phyloP scores from a whole-genome alignment of 2,329 filamentous ascomycete species.

The Arthrobotrys sphaeroides region DNA sequence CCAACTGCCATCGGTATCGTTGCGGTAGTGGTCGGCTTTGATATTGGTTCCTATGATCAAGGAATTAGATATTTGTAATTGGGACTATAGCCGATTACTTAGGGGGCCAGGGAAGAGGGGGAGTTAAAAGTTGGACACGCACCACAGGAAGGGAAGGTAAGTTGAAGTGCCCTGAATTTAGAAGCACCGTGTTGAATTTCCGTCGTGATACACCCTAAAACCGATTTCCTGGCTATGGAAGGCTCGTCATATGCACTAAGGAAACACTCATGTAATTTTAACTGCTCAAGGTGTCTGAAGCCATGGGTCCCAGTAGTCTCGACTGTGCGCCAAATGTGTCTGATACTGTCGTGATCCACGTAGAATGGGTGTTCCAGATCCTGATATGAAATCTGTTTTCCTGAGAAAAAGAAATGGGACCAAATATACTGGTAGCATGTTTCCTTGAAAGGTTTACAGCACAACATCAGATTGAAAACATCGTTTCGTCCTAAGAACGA shows the following conservation, averaged over 20 bases:
- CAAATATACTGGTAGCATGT: slow-evolving; percentile 5
- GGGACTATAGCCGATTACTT: too few species aligned
- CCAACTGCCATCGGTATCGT: background rate
- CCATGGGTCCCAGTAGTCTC: background rate
- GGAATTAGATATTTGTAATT: too few species aligned
- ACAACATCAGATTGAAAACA: slow-evolving; percentile 5
- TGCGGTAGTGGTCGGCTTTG: background rate
- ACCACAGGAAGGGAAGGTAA: too few species aligned
- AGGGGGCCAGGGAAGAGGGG: background rate
- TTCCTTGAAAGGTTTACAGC: background rate
- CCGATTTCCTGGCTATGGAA: too few species aligned
- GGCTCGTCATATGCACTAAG: too few species aligned
- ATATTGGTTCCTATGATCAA: background rate
- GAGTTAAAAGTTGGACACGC: too few species aligned
- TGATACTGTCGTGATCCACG: background rate
- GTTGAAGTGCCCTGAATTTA: too few species aligned
- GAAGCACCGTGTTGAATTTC: too few species aligned
- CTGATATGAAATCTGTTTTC: too few species aligned
- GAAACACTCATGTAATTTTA: background rate
- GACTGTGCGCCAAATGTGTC: background rate
- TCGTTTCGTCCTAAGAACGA: background rate
- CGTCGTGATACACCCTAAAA: too few species aligned
- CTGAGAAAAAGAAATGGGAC: slow-evolving; percentile 3
- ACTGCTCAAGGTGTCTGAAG: background rate
- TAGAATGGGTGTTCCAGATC: too few species aligned